Evolutionary conservation across 108 stramenopile genomes (phyloP).

Genomic region (Cyclotella choctawhatcheeana): DNA sequence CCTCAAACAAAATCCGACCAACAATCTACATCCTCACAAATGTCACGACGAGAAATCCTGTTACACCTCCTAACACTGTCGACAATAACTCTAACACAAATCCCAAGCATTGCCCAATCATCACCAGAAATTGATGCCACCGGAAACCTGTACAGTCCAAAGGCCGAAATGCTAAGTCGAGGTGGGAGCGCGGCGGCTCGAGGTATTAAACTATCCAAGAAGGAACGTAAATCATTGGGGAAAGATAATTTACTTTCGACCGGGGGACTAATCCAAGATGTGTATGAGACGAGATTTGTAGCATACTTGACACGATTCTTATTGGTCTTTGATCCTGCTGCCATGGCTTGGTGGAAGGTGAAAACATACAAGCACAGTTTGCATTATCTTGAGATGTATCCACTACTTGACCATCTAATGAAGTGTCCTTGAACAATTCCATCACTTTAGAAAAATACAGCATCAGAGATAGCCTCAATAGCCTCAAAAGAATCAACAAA

Average conservation of each 20-base stretch:
- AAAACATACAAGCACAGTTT: neutral
- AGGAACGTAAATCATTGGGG: constrained; percentile 5
- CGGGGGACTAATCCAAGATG: constrained; percentile 66
- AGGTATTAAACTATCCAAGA: constrained; percentile 46
- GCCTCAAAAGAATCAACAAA: neutral
- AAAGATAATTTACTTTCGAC: too few relatives aligned
- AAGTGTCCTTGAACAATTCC: neutral
- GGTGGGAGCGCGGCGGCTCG: constrained; percentile 59
- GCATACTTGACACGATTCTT: constrained; percentile 85
- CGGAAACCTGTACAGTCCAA: constrained; percentile 70
- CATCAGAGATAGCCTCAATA: constrained; percentile 15
- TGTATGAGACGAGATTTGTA: constrained; percentile 84
- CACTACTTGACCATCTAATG: neutral
- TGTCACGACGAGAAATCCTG: constrained; percentile 12
- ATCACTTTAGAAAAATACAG: constrained; percentile 13
- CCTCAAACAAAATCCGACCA: too few relatives aligned
- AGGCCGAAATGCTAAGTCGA: constrained; percentile 69
- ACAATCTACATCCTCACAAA: constrained; percentile 6
- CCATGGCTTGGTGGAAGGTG: constrained; percentile 74
- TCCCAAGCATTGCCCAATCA: neutral
- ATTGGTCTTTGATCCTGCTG: constrained; percentile 82
- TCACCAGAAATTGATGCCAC: constrained; percentile 64
- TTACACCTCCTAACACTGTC: constrained; percentile 14
- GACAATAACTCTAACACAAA: neutral
- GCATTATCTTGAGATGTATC: neutral